Conservation (phyloP, 768 basidiomycete genomes). For the Agaricus sinodeliciosus region DNA sequence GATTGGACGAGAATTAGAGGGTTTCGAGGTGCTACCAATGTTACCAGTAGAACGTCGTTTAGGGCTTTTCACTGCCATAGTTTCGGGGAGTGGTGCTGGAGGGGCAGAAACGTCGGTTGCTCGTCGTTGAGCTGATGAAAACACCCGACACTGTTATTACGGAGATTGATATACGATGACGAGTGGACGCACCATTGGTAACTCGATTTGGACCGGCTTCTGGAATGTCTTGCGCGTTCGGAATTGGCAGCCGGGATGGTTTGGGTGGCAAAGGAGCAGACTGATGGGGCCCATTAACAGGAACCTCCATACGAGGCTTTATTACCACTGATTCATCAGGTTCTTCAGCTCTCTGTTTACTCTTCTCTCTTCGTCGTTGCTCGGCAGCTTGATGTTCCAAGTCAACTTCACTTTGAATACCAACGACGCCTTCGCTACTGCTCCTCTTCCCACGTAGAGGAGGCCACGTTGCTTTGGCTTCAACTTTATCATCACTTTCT, state of each 20-base stretch:
- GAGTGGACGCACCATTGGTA: not conserved
- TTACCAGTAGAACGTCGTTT: constrained; percentile 2
- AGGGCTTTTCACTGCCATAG: not conserved
- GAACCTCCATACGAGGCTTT: not conserved
- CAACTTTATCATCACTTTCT: not conserved
- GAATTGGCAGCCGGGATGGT: not conserved
- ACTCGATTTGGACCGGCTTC: not conserved
- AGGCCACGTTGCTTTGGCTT: not conserved
- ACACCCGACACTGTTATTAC: not conserved
- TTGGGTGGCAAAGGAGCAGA: not conserved
- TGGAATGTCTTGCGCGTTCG: not conserved
- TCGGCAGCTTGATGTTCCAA: not conserved
- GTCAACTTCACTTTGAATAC: not conserved
- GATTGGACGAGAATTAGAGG: not conserved
- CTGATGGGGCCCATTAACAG: not conserved
- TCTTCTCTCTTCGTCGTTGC: not conserved
- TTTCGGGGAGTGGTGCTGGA: not conserved
- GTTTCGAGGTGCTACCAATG: not conserved
- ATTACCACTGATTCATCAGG: not conserved
- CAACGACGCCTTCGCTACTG: not conserved
- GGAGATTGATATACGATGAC: not conserved
- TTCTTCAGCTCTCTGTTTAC: constrained; percentile 1
- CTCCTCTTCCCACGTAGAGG: not conserved
- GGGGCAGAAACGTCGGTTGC: constrained; percentile 1
- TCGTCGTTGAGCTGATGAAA: not conserved